phyloP scores from a whole-genome alignment of 805 yeast species.

The Trichomonascus vanleenenianus region DNA sequence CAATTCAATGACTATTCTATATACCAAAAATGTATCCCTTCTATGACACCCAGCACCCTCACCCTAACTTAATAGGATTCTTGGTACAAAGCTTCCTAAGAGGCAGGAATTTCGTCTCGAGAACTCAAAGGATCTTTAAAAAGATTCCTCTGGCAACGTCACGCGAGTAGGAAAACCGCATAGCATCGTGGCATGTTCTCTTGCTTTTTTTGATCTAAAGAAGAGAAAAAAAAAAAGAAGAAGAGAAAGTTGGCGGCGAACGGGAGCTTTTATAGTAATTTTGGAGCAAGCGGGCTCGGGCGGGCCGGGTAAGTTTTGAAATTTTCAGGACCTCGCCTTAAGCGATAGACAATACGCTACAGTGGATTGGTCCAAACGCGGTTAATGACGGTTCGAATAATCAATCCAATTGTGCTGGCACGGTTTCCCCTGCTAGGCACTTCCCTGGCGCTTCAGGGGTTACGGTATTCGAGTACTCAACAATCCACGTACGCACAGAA shows the following conservation, averaged over 20 bases:
- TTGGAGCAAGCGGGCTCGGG: too few species aligned
- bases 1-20: too few species aligned
- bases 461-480: too few species aligned
- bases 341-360: too few species aligned
- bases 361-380: too few species aligned
- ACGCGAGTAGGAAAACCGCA: constrained; percentile 22
- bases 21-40: constrained; percentile 25
- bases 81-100: constrained; percentile 30
- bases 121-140: constrained; percentile 18
- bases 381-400: too few species aligned
- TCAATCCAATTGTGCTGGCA: too few species aligned
- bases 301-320: too few species aligned
- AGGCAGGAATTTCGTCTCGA: constrained; percentile 29
- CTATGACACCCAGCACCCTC: constrained; percentile 29
- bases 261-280: constrained; percentile 4
- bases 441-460: too few species aligned
- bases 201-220: constrained; percentile 30
- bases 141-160: constrained; percentile 28
- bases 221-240: constrained; percentile 17
- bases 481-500: too few species aligned
- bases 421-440: too few species aligned
- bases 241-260: not conserved
- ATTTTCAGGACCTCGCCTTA: too few species aligned
- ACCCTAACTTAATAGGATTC: constrained; percentile 21
- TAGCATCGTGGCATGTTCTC: constrained; percentile 31